Base-by-base conservation (phyloP, 805 yeast genomes). In the Cyberlindnera sargentensis region DNA sequence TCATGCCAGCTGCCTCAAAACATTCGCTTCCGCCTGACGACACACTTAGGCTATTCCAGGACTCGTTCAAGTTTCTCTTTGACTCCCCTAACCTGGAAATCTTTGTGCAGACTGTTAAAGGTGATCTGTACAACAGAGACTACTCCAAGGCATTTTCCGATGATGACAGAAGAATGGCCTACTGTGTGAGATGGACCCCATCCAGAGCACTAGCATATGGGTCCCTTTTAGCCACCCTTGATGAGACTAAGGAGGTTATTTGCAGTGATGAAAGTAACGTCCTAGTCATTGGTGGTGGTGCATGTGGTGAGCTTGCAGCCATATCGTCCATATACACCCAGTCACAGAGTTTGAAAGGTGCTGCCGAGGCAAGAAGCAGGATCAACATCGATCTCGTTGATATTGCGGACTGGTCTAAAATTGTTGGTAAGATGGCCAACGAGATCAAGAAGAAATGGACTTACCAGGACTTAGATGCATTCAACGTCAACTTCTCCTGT, bases 121-220 rank as follows among this genome's bases (percentile, higher is more conserved):
- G 79, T 2, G 76, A 78, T 45, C 66, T 88, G 20, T 88, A 67
- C 60, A 75, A 85, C 41, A 65, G 96, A 51, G 80, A 87, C 47
- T 88, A 86, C 57, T 44, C 71, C 4, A 65, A 67, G 8, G 96
- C 96, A 1, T 88, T 89, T 59, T 75, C 75, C 43, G 63, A 66
- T 40, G 80, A 74, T 41, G 72, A 67, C 37, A 80, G 83, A 51
- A 68, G 95, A 41, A 74, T 73, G 48, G 95, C 95, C 0, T 88
- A 88, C 55, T 84, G 81, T 20, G 75, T 82, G 23, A 67, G 96
- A 51, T 88, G 96, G 96, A 74, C 93, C 0, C 90, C 96, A 0
- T 77, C 93, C 0, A 67, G 96, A 44, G 81, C 95, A 0, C 66
- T 86, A 37, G 80, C 87, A 1, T 88, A 88, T 58, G 62, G 83